These are phyloP conservation scores for Aureobasidium namibiae DNA, from an alignment of 2,329 filamentous ascomycete genomes.

Conservation along the genomic window DNA sequence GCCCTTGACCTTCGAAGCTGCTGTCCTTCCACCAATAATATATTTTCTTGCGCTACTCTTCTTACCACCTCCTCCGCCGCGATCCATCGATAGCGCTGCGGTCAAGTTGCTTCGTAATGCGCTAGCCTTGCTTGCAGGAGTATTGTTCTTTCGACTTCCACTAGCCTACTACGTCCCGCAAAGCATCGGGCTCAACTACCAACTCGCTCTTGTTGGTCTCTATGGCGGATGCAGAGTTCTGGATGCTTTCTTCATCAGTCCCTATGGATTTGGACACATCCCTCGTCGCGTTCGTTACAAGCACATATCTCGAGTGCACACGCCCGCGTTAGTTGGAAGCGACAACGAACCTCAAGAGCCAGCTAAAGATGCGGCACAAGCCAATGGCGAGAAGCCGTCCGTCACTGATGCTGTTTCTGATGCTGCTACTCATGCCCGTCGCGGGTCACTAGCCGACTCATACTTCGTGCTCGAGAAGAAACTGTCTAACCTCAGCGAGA, in stretches of 20 bases:
- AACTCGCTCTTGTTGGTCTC: constrained; percentile 35
- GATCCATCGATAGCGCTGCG: constrained; percentile 23
- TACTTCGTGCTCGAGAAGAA: constrained; percentile 13
- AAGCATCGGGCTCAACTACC: constrained; percentile 38
- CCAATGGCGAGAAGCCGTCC: background rate
- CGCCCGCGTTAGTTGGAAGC: constrained; percentile 15
- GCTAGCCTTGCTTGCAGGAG: constrained; percentile 30
- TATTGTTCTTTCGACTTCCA: constrained; percentile 35
- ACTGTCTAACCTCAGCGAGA: constrained; percentile 8
- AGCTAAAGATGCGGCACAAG: background rate
- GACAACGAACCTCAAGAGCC: background rate
- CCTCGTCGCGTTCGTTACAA: constrained; percentile 35
- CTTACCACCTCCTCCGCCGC: constrained; percentile 32
- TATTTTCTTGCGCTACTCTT: constrained; percentile 37
- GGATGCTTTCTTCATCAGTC: constrained; percentile 38
- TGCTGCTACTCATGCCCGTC: constrained; percentile 4
- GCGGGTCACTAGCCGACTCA: constrained; percentile 12
- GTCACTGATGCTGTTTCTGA: background rate
- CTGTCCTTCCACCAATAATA: constrained; percentile 32
- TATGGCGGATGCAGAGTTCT: constrained; percentile 36
- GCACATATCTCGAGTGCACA: constrained; percentile 27
- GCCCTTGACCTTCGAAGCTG: constrained; percentile 31
- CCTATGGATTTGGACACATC: constrained; percentile 32
- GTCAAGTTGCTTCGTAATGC: constrained; percentile 28
- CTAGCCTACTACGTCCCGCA: constrained; percentile 36